phyloP scores from a whole-genome alignment of 1,284 basidiomycete species.

The Naganishia cerealis region DNA sequence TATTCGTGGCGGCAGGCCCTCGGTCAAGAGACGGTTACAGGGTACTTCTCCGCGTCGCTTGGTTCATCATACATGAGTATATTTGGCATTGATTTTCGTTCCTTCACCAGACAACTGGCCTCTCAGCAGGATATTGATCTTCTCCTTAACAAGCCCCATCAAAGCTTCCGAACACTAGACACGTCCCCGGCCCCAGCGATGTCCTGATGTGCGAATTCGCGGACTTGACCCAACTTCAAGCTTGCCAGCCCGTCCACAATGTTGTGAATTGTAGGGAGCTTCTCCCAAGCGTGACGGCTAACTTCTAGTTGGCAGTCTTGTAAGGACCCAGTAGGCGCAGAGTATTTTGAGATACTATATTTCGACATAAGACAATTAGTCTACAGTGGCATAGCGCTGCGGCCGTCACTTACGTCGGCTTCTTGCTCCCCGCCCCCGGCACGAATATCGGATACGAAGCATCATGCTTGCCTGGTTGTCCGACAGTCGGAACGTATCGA shows the following conservation, averaged over 20 bases:
- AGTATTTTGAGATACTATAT: conserved; percentile 18
- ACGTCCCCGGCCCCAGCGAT: conserved; percentile 28
- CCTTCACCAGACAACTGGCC: too few species aligned
- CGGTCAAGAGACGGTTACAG: too few species aligned
- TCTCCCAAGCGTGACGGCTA: conserved; percentile 32
- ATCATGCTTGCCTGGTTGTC: conserved; percentile 42
- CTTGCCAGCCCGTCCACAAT: conserved; percentile 36
- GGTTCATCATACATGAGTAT: too few species aligned
- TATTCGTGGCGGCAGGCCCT: too few species aligned
- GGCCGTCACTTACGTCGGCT: conserved; percentile 25
- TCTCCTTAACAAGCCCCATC: not conserved
- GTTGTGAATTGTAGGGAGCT: conserved; percentile 38
- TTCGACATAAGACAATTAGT: not conserved
- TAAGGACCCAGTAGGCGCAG: conserved; percentile 23
- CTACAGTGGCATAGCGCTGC: not conserved
- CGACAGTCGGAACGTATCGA: conserved; percentile 42
- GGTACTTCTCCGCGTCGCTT: too few species aligned
- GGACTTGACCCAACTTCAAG: conserved; percentile 30
- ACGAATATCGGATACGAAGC: conserved; percentile 40
- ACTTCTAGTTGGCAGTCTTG: conserved; percentile 32
- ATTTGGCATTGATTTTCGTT: too few species aligned
- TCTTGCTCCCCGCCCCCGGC: conserved; percentile 27
- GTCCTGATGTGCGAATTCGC: conserved; percentile 24
- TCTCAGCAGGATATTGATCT: too few species aligned
- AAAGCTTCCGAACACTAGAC: conserved; percentile 5